A percentile compares a stretch with the other conserved stretches of the same genome.
Conservation (phyloP, 352 stramenopile species). For the Thalassiosira ordinaria region DNA sequence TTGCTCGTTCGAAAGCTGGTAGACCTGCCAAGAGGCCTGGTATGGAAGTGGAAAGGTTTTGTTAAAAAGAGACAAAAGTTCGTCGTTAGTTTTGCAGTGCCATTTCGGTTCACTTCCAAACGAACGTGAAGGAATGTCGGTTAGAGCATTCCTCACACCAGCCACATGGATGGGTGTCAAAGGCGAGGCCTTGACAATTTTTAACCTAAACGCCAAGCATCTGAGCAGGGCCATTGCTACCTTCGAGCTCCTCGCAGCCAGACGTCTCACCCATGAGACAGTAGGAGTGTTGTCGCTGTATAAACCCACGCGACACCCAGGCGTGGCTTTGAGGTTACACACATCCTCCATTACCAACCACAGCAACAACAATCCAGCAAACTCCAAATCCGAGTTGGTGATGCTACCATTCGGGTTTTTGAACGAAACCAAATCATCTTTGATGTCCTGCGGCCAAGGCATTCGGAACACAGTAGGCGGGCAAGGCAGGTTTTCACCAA, state of each 20-base stretch:
- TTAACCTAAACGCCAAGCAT: not conserved
- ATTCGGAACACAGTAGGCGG: slow-evolving; percentile 25
- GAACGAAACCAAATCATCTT: not conserved
- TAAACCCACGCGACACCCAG: not conserved
- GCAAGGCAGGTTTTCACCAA: slow-evolving; percentile 6
- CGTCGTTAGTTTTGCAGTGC: slow-evolving; percentile 32
- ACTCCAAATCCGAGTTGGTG: slow-evolving; percentile 39
- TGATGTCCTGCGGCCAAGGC: slow-evolving; percentile 19
- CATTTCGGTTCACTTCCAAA: slow-evolving; percentile 31
- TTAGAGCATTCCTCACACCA: slow-evolving; percentile 25
- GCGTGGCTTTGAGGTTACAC: not conserved
- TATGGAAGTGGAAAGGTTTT: slow-evolving; percentile 29
- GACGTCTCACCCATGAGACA: not conserved
- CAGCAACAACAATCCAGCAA: slow-evolving; percentile 22
- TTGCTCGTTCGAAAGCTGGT: slow-evolving; percentile 1
- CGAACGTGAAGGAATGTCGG: slow-evolving; percentile 38
- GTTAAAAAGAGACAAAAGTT: slow-evolving; percentile 37
- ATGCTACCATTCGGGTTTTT: slow-evolving; percentile 17
- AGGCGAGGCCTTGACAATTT: not conserved
- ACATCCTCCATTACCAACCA: slow-evolving; percentile 34
- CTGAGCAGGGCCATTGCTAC: not conserved
- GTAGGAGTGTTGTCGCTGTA: slow-evolving; percentile 15
- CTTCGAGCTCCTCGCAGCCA: not conserved
- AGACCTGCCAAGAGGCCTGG: slow-evolving; percentile 34
- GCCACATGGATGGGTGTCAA: slow-evolving; percentile 1